Evolutionary conservation across 108 stramenopile genomes (phyloP).

Genomic region (Craspedostauros australis): DNA sequence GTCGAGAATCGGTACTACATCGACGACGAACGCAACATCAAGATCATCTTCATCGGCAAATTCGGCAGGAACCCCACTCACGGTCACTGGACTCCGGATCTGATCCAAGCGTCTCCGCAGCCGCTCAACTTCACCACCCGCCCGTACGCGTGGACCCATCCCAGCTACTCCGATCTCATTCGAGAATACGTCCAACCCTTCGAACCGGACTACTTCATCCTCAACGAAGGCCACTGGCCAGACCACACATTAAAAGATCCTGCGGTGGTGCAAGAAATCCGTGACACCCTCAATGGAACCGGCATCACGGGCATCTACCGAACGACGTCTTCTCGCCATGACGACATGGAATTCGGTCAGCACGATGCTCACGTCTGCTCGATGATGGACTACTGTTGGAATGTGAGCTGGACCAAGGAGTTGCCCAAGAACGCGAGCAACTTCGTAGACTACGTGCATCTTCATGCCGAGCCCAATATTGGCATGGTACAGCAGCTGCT

Average conservation of each 20-base stretch:
- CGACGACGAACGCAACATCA: conserved; percentile 2
- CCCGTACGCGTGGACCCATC: no score
- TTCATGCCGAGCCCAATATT: conserved; percentile 6
- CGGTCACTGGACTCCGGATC: conserved; percentile 5
- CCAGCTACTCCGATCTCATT: no score
- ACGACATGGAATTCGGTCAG: no score
- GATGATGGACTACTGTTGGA: conserved; percentile 8
- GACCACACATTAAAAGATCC: conserved; percentile 14
- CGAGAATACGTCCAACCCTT: no score
- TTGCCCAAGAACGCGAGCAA: no score
- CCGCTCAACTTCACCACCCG: no score
- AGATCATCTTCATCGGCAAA: conserved; percentile 13
- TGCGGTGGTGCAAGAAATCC: conserved; percentile 1
- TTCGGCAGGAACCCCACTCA: conserved; percentile 20
- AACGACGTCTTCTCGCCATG: conserved; percentile 21
- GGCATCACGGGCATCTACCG: conserved; percentile 26
- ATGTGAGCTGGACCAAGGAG: conserved; percentile 9
- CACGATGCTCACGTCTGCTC: no score
- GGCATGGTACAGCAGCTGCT: conserved; percentile 8
- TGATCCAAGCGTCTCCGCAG: no score
- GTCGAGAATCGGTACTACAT: conserved; percentile 29
- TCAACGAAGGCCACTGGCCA: conserved; percentile 20
- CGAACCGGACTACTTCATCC: conserved; percentile 9
- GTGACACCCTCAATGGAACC: conserved; percentile 5
- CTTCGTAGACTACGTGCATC: conserved; percentile 15